Conservation (phyloP, 176 grass and related monocot species). For the Oryza rufipogon region DNA sequence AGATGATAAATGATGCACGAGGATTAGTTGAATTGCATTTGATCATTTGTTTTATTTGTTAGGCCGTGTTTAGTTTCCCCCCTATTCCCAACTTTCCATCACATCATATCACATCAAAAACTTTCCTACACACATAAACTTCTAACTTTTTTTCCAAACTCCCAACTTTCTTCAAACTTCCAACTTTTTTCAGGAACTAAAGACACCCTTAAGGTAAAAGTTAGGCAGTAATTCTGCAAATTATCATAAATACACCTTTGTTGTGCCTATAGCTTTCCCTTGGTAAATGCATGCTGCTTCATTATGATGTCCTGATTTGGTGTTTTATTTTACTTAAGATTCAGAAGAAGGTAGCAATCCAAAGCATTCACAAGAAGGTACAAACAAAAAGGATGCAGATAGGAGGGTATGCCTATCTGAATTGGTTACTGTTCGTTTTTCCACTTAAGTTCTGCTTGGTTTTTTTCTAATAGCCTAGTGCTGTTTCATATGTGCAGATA, state of each 20-base stretch:
- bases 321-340: conserved; percentile 37
- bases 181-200: too few relatives aligned
- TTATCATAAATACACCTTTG: background rate
- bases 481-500: conserved; percentile 53
- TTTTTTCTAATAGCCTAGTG: conserved; percentile 4
- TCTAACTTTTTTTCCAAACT: too few relatives aligned
- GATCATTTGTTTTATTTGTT: conserved; percentile 2
- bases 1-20: background rate
- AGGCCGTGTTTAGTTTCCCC: too few relatives aligned
- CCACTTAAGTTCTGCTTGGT: conserved; percentile 36
- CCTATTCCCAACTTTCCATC: too few relatives aligned
- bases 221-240: background rate
- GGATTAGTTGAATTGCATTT: conserved; percentile 22
- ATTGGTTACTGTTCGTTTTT: conserved; percentile 25
- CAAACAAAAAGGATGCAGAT: conserved; percentile 75
- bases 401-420: conserved; percentile 60
- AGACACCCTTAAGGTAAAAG: background rate
- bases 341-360: conserved; percentile 38
- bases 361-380: conserved; percentile 48
- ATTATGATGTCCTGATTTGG: conserved; percentile 19
- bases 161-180: too few relatives aligned
- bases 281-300: conserved; percentile 22
- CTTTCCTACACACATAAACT: too few relatives aligned
- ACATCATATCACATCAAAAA: too few relatives aligned
- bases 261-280: background rate